These are phyloP conservation scores for Bothriochloa decipiens DNA, from an alignment of 176 grass and related monocot species.

Conservation along the genomic window DNA sequence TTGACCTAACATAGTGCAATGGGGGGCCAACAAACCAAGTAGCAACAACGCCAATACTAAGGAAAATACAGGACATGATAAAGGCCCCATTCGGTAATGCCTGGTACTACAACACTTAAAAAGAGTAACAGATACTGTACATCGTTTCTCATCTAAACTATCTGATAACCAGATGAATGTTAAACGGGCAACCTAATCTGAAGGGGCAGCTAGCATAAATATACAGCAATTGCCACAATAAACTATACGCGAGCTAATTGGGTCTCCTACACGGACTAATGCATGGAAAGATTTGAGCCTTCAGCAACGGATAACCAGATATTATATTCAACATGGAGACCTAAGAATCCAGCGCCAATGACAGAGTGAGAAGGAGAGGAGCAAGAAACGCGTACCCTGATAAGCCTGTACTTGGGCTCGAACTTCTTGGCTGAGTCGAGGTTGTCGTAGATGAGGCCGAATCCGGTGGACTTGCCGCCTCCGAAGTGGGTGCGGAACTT, in stretches of 20 bases:
- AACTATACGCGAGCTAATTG: background rate
- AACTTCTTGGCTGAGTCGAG: slow-evolving; percentile 85
- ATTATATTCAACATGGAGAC: background rate
- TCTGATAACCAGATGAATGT: background rate
- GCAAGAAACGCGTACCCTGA: slow-evolving; percentile 57
- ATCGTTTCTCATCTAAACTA: background rate
- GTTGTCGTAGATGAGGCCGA: slow-evolving; percentile 93
- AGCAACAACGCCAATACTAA: background rate
- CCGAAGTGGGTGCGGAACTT: slow-evolving; percentile 97
- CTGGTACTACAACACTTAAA: background rate
- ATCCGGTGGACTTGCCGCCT: slow-evolving; percentile 91
- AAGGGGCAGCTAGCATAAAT: background rate
- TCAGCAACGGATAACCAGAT: background rate
- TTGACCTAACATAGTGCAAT: background rate
- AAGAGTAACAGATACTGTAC: background rate
- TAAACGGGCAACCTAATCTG: background rate
- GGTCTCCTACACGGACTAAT: background rate
- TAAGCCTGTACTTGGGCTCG: slow-evolving; percentile 96
- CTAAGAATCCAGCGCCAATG: background rate
- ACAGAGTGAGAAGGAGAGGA: background rate
- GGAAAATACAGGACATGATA: background rate
- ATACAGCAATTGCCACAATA: background rate
- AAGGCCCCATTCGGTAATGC: background rate
- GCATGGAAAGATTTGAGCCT: background rate
- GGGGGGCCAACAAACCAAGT: background rate